Evolutionary conservation across 2,329 filamentous ascomycete species (phyloP).

Genomic region (Colletotrichum chrysophilum): DNA sequence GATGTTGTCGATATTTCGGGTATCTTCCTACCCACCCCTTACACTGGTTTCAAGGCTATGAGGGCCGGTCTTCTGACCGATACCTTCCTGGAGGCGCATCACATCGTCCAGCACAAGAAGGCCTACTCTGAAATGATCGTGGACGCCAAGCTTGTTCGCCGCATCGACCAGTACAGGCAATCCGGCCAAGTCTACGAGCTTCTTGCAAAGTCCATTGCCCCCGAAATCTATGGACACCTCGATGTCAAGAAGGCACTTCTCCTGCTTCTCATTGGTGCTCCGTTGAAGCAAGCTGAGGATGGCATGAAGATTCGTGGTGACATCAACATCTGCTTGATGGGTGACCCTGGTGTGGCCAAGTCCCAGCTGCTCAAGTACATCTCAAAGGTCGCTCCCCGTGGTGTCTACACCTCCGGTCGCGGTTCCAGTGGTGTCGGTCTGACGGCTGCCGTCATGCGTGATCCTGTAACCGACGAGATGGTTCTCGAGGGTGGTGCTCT

Average conservation of each 20-base stretch:
- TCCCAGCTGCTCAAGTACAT: constrained; percentile 99
- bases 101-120: constrained; percentile 96
- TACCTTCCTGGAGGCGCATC: constrained; percentile 94
- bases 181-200: constrained; percentile 95
- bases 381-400: constrained; percentile 93
- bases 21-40: constrained; percentile 95
- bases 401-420: constrained; percentile 82
- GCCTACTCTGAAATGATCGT: constrained; percentile 92
- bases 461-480: constrained; percentile 85
- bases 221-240: constrained; percentile 94
- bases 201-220: constrained; percentile 92
- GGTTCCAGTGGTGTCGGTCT: constrained; percentile 84
- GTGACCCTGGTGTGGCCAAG: constrained; percentile 99
- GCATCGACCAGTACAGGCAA: constrained; percentile 84
- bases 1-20: constrained; percentile 94
- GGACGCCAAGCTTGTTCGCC: constrained; percentile 77
- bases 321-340: constrained; percentile 99
- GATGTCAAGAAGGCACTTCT: constrained; percentile 98
- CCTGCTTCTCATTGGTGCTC: constrained; percentile 93
- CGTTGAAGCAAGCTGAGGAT: constrained; percentile 95
- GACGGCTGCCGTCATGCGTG: constrained; percentile 83
- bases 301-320: constrained; percentile 99
- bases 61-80: constrained; percentile 95
- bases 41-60: constrained; percentile 99
- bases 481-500: constrained; percentile 81